A percentile compares a stretch with the other conserved stretches of the same genome.
Conservation (phyloP, 768 basidiomycete genomes). For the Pholiota conissans region DNA sequence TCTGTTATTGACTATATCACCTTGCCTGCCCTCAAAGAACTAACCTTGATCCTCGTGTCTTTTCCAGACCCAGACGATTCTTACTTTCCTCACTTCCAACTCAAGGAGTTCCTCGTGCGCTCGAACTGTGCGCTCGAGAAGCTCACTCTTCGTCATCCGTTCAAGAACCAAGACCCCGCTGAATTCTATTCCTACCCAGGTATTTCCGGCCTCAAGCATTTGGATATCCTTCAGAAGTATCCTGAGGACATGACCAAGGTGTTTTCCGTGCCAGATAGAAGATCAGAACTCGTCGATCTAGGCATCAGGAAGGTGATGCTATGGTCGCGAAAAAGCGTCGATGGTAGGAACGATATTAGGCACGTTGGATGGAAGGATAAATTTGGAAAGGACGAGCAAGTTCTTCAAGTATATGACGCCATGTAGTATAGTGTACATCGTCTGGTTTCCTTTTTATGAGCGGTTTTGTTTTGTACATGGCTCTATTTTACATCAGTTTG, state of each 20-base stretch:
- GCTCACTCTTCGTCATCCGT: background rate
- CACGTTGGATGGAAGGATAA: background rate
- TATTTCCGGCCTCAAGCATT: constrained; percentile 8
- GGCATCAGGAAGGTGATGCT: background rate
- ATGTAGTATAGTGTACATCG: background rate
- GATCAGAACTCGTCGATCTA: background rate
- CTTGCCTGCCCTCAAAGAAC: background rate
- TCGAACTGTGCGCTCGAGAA: constrained; percentile 26
- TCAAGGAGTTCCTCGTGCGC: constrained; percentile 30
- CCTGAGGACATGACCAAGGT: background rate
- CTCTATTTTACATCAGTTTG: no score
- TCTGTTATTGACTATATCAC: background rate
- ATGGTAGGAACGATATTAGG: background rate
- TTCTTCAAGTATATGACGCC: background rate
- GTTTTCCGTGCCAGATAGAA: background rate
- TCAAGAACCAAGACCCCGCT: constrained; percentile 24
- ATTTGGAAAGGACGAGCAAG: background rate
- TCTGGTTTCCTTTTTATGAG: no score
- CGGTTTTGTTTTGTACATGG: no score
- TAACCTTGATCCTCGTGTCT: no score
- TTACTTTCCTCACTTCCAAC: no score
- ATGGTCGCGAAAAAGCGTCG: background rate
- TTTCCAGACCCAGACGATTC: no score
- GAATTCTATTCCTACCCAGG: constrained; percentile 33
- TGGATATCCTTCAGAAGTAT: background rate